Percentiles rank a stretch among this genome's conserved stretches.
phyloP scores from a whole-genome alignment of 495 filamentous ascomycete species.

The Neurospora sp. region DNA sequence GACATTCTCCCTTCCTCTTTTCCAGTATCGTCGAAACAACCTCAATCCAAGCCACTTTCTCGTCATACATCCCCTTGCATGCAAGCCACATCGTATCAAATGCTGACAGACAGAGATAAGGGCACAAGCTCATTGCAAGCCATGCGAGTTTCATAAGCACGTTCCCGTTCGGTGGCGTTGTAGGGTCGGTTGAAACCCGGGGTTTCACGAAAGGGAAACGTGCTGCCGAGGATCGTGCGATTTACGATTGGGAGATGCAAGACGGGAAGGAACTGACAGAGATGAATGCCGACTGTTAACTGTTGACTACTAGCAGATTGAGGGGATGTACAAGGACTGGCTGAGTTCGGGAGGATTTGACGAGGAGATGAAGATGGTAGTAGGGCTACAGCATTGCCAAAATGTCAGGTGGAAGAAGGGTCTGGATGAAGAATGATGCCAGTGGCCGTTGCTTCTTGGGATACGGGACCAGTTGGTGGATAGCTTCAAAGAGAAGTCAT shows the following conservation, averaged over 20 bases:
- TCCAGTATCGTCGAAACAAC: not conserved
- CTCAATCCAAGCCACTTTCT: not conserved
- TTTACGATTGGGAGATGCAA: not conserved
- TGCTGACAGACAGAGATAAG: no score
- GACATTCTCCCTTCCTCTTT: no score
- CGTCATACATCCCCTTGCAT: not conserved
- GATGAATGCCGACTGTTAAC: not conserved
- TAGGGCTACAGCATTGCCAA: no score
- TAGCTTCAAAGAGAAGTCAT: not conserved
- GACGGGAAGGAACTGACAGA: not conserved
- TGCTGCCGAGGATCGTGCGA: not conserved
- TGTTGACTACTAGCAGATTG: not conserved
- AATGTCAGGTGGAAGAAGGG: no score
- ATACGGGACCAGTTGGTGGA: not conserved
- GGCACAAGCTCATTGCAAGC: not conserved
- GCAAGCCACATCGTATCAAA: not conserved
- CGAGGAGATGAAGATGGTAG: not conserved
- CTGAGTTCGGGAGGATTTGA: no score
- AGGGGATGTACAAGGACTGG: not conserved
- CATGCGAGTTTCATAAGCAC: not conserved
- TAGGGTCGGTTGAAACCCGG: not conserved
- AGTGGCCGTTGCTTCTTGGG: not conserved
- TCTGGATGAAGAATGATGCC: no score
- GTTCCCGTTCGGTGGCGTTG: not conserved
- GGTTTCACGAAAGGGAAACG: not conserved